A percentile compares a stretch with the other conserved stretches of the same genome.
phyloP scores from a whole-genome alignment of 2,329 filamentous ascomycete genomes.

The Fusarium odoratissimum region DNA sequence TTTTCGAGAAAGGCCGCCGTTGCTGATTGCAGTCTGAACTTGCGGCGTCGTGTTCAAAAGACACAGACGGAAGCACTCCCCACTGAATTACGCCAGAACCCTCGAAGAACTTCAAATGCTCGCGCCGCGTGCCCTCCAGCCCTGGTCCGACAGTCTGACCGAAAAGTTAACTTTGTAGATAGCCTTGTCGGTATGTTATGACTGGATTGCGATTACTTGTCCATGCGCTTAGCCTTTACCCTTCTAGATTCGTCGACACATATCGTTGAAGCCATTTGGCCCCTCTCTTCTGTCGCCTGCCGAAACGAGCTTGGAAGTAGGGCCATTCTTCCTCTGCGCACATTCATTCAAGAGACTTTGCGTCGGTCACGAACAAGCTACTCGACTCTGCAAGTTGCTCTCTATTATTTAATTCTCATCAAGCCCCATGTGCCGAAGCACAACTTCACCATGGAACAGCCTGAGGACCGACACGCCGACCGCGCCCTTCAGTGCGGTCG shows the following conservation, averaged over 20 bases:
- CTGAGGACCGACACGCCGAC: constrained; percentile 75
- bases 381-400: constrained; percentile 93
- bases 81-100: constrained; percentile 72
- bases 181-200: constrained; percentile 91
- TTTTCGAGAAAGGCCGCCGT: constrained; percentile 45
- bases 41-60: constrained; percentile 41
- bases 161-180: constrained; percentile 95
- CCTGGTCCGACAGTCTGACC: constrained; percentile 87
- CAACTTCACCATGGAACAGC: constrained; percentile 89
- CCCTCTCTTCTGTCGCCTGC: constrained; percentile 83
- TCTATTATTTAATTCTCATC: constrained; percentile 96
- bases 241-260: constrained; percentile 91
- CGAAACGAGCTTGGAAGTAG: constrained; percentile 78
- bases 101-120: constrained; percentile 66
- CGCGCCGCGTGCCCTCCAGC: constrained; percentile 75
- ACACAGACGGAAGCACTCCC: constrained; percentile 61
- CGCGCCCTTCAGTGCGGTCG: constrained; percentile 93
- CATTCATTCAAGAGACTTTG: constrained; percentile 97
- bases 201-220: constrained; percentile 34
- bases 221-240: constrained; percentile 50
- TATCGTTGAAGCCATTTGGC: constrained; percentile 98
- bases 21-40: constrained; percentile 40
- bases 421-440: constrained; percentile 86
- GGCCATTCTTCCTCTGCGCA: constrained; percentile 87
- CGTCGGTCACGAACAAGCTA: constrained; percentile 96